These are phyloP conservation scores for Podosphaera xanthii DNA, from an alignment of 2,329 filamentous ascomycete genomes.

Conservation along the genomic window DNA sequence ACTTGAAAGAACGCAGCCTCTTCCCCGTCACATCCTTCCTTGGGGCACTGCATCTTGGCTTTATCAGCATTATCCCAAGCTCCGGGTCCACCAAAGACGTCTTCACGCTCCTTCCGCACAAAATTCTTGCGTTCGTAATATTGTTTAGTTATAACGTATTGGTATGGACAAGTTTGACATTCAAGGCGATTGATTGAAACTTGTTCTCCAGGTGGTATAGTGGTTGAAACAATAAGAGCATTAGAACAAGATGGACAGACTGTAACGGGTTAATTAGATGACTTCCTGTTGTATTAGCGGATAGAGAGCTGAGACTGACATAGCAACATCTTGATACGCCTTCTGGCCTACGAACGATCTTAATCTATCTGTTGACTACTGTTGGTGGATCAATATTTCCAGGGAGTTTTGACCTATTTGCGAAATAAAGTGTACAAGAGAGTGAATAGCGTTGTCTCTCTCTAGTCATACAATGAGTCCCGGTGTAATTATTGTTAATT, in stretches of 20 bases:
- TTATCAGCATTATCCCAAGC: constrained; percentile 86
- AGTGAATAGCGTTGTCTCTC: too few species aligned
- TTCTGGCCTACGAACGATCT: neutral
- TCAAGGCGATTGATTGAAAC: constrained; percentile 52
- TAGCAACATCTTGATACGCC: constrained; percentile 30
- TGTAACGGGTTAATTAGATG: constrained; percentile 14
- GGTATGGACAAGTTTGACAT: constrained; percentile 87
- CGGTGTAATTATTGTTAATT: too few species aligned
- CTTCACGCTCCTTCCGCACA: constrained; percentile 70
- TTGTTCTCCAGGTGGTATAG: neutral
- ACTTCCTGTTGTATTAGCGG: too few species aligned
- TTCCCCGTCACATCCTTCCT: constrained; percentile 52
- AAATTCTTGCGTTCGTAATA: constrained; percentile 60
- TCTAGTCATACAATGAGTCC: too few species aligned
- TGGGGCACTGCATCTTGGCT: constrained; percentile 59
- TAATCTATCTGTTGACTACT: too few species aligned
- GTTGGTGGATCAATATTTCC: too few species aligned
- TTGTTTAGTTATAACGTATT: constrained; percentile 57
- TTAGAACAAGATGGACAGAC: constrained; percentile 73
- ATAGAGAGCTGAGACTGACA: constrained; percentile 23
- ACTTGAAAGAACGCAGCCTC: constrained; percentile 90
- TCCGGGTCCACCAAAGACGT: constrained; percentile 68
- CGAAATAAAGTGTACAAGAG: too few species aligned
- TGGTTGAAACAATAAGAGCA: constrained; percentile 47
- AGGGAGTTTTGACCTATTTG: too few species aligned